Conservation (phyloP, 208 protist genomes). For the Angomonas ambiguus region DNA sequence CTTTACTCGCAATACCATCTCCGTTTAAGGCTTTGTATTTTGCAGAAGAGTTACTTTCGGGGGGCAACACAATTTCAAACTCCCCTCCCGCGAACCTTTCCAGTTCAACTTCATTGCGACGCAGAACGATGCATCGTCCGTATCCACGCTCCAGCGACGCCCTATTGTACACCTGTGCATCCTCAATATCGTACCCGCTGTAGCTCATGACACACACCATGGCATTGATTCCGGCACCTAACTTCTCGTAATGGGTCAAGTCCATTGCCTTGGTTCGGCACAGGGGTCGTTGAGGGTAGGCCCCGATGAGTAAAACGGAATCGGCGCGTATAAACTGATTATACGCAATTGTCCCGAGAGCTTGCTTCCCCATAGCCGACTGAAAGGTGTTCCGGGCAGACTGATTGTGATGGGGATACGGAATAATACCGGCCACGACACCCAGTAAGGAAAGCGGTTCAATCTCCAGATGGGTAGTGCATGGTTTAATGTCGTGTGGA, state of each 20-base stretch:
- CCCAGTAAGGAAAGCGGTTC: slow-evolving; percentile 89
- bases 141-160: slow-evolving; percentile 96
- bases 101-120: slow-evolving; percentile 86
- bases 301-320: slow-evolving; percentile 97
- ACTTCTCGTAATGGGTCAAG: slow-evolving; percentile 92
- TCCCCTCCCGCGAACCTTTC: slow-evolving; percentile 56
- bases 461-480: slow-evolving; percentile 93
- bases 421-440: slow-evolving; percentile 96
- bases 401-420: slow-evolving; percentile 99
- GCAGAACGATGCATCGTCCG: slow-evolving; percentile 92
- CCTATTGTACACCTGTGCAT: slow-evolving; percentile 99
- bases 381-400: slow-evolving; percentile 99
- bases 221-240: slow-evolving; percentile 99
- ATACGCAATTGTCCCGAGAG: slow-evolving; percentile 94
- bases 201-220: slow-evolving; percentile 99
- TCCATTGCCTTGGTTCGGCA: slow-evolving; percentile 96
- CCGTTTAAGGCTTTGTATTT: slow-evolving; percentile 86
- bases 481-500: slow-evolving; percentile 78
- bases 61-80: slow-evolving; percentile 70
- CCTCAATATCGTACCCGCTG: slow-evolving; percentile 99
- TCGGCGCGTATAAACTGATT: slow-evolving; percentile 97
- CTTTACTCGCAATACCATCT: slow-evolving; percentile 93
- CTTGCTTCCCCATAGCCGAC: slow-evolving; percentile 99
- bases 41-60: slow-evolving; percentile 43
- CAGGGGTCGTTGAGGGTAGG: slow-evolving; percentile 98